phyloP scores from a whole-genome alignment of 331 rosid species.

The Cucumis variabilis region DNA sequence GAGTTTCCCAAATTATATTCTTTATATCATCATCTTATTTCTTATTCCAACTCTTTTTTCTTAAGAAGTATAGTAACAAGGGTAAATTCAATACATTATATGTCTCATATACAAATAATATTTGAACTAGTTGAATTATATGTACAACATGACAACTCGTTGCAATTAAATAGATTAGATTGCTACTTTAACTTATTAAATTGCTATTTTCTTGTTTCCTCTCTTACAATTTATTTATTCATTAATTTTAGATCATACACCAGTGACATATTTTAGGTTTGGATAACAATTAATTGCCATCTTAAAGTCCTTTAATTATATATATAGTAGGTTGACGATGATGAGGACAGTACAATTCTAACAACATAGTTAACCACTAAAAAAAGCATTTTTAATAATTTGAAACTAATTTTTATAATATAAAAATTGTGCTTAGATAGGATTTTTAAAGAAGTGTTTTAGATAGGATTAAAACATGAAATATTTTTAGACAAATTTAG shows the following conservation, averaged over 20 bases:
- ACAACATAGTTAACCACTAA: not conserved
- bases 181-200: not conserved
- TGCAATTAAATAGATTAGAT: not conserved
- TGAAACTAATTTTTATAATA: no score
- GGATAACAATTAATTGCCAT: not conserved
- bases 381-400: no score
- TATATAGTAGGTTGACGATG: not conserved
- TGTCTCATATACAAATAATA: no score
- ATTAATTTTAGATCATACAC: no score
- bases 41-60: no score
- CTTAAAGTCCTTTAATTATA: not conserved
- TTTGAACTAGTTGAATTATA: not conserved
- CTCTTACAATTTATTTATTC: not conserved
- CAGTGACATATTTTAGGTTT: not conserved
- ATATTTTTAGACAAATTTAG: no score
- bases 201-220: not conserved
- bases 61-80: no score
- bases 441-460: no score
- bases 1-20: not conserved
- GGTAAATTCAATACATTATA: not conserved
- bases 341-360: no score
- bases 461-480: no score
- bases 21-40: not conserved
- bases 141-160: no score
- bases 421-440: no score